Percentiles rank a stretch among this genome's conserved stretches.
These are phyloP conservation scores for Elongisporangium anandrum DNA, from an alignment of 352 stramenopile species.

Conservation along the genomic window DNA sequence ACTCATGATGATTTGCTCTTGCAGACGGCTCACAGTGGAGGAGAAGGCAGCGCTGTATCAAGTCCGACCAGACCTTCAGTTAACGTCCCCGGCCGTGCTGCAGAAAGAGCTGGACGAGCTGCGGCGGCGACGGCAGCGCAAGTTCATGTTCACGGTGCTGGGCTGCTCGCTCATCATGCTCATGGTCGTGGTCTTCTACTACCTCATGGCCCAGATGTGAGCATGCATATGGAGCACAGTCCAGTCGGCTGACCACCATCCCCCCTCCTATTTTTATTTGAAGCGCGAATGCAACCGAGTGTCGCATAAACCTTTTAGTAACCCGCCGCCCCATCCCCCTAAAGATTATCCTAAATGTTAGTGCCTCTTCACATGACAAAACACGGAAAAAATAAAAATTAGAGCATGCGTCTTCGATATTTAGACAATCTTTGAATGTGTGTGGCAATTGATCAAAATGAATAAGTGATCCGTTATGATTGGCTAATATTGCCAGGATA, in stretches of 20 bases:
- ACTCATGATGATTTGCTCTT: neutral
- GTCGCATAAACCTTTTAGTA: neutral
- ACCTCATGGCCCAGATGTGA: slow-evolving; percentile 63
- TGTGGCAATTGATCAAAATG: neutral
- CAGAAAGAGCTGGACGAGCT: slow-evolving; percentile 60
- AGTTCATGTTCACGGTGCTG: slow-evolving; percentile 65
- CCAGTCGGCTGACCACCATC: neutral
- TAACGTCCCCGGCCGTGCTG: slow-evolving; percentile 56
- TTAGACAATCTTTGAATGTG: neutral
- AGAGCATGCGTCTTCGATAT: too few species aligned
- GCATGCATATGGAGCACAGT: neutral
- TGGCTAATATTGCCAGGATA: neutral
- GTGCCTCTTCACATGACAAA: neutral
- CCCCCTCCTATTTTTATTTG: neutral
- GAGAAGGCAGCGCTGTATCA: slow-evolving; percentile 74
- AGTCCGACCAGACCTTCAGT: slow-evolving; percentile 61
- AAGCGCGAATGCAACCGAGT: neutral
- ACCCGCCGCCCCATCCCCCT: neutral
- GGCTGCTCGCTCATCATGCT: slow-evolving; percentile 58
- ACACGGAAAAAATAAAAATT: neutral
- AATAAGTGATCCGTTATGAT: neutral
- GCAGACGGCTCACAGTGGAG: slow-evolving; percentile 60
- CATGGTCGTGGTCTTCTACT: slow-evolving; percentile 81
- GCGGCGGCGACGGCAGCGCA: slow-evolving; percentile 51
- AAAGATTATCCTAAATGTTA: neutral